Conservation (phyloP, 2,329 filamentous ascomycete genomes). For the Aspergillus sp. region DNA sequence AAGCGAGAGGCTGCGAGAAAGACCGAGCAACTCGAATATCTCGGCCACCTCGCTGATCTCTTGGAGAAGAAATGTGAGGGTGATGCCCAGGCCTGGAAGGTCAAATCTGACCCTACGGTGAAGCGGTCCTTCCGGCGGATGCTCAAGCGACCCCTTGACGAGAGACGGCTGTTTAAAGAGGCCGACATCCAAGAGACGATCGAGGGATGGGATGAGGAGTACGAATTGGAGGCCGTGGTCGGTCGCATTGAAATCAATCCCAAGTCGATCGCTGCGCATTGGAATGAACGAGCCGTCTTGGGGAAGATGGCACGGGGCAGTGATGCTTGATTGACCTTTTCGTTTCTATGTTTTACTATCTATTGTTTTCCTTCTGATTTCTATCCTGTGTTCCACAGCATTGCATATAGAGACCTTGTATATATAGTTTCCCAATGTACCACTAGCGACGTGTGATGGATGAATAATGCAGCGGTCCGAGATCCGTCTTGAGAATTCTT, state of each 20-base stretch:
- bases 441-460: not conserved
- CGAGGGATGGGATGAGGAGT: conserved; percentile 28
- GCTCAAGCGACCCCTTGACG: conserved; percentile 11
- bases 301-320: not conserved
- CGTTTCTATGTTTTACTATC: not conserved
- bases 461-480: no score
- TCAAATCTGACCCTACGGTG: conserved; percentile 7
- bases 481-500: no score
- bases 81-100: conserved; percentile 14
- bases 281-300: conserved; percentile 14
- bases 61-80: conserved; percentile 23
- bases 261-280: conserved; percentile 12
- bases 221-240: conserved; percentile 24
- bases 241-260: conserved; percentile 15
- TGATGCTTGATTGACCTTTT: not conserved
- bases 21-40: conserved; percentile 16
- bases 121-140: conserved; percentile 14
- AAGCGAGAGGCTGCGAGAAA: conserved; percentile 4
- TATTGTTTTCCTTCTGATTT: not conserved
- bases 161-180: conserved; percentile 11
- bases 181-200: conserved; percentile 12
- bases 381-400: not conserved
- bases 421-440: not conserved
- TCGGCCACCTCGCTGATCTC: conserved; percentile 17
- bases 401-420: not conserved